Evolutionary conservation across 768 basidiomycete genomes (phyloP).

Genomic region (Rhizopogon roseolus): DNA sequence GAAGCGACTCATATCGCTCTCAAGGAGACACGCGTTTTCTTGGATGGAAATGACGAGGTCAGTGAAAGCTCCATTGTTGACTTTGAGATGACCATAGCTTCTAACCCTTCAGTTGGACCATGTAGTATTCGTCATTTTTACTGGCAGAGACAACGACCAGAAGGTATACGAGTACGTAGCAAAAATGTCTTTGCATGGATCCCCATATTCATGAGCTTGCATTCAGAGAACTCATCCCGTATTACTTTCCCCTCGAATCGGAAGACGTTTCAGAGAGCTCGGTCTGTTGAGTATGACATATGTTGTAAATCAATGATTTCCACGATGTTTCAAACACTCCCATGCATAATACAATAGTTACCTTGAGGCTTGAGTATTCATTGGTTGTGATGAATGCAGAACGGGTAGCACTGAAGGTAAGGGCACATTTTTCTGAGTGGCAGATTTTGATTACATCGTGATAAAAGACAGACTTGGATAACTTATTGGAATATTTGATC

Average conservation of each 20-base stretch:
- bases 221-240: slow-evolving; percentile 46
- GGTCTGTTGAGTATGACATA: not conserved
- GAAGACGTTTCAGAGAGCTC: not conserved
- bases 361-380: too few relatives aligned
- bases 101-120: slow-evolving; percentile 48
- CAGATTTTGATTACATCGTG: too few relatives aligned
- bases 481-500: too few relatives aligned
- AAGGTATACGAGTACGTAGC: slow-evolving; percentile 57
- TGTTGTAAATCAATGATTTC: not conserved
- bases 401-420: too few relatives aligned
- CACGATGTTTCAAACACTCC: not conserved
- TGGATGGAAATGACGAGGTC: slow-evolving; percentile 50
- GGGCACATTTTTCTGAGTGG: too few relatives aligned
- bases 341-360: too few relatives aligned
- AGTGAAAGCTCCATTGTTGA: slow-evolving; percentile 1
- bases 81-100: not conserved
- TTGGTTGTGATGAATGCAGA: too few relatives aligned
- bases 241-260: slow-evolving; percentile 50
- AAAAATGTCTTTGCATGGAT: not conserved
- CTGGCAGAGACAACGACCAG: slow-evolving; percentile 48
- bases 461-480: too few relatives aligned
- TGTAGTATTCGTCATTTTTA: slow-evolving; percentile 71
- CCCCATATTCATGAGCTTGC: not conserved
- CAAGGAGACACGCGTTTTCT: slow-evolving; percentile 47
- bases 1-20: slow-evolving; percentile 73